Conservation (phyloP, 257 asterid genomes). For the Solanum virginianum region DNA sequence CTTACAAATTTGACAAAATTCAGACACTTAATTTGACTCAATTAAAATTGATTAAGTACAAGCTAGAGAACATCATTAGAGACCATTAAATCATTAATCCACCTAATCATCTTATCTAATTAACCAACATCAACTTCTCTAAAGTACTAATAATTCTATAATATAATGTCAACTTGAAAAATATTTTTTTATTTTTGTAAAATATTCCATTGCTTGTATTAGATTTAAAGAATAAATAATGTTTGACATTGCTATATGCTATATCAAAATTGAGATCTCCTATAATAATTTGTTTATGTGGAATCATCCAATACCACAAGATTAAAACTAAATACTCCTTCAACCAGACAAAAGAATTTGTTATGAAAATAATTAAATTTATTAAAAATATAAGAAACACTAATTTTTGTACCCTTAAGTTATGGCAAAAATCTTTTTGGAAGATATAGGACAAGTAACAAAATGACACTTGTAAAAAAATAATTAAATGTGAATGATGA, state of each 20-base stretch:
- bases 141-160: background rate
- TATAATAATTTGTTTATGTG: background rate
- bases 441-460: background rate
- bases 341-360: background rate
- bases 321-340: background rate
- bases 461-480: background rate
- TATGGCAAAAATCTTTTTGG: constrained; percentile 6
- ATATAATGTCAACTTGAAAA: background rate
- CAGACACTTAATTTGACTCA: no score
- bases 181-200: background rate
- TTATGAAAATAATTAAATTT: background rate
- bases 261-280: background rate
- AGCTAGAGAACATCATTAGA: background rate
- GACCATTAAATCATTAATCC: background rate
- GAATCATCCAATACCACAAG: background rate
- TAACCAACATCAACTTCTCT: background rate
- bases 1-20: no score
- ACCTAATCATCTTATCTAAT: background rate
- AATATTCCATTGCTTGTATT: background rate
- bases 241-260: background rate
- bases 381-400: background rate
- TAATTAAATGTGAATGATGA: background rate
- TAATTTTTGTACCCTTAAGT: background rate
- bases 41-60: background rate
- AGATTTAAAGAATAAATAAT: background rate